These are phyloP conservation scores for Vitis hybrid DNA, from an alignment of 177 flowering plant genomes.

Conservation along the genomic window DNA sequence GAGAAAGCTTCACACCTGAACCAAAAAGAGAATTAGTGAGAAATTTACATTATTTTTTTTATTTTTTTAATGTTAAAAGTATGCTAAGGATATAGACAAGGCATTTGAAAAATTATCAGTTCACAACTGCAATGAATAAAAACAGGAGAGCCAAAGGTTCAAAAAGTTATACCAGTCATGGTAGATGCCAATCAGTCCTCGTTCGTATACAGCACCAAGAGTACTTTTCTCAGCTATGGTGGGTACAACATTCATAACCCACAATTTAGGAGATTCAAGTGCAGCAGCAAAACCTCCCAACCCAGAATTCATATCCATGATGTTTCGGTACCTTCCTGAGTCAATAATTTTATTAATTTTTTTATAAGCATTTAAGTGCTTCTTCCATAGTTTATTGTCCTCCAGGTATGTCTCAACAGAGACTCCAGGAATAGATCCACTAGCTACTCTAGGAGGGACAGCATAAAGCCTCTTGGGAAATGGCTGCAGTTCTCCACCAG, in stretches of 20 bases:
- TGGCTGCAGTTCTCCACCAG: conserved; percentile 68
- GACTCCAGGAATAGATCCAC: conserved; percentile 79
- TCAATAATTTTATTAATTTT: conserved; percentile 65
- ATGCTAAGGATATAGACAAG: not conserved
- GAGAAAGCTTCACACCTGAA: conserved; percentile 97
- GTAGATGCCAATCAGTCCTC: conserved; percentile 93
- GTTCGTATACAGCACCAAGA: conserved; percentile 73
- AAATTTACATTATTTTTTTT: not conserved
- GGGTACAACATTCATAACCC: conserved; percentile 97
- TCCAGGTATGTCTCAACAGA: conserved; percentile 64
- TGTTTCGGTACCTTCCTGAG: conserved; percentile 82
- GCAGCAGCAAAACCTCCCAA: conserved; percentile 95
- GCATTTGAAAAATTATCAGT: not conserved
- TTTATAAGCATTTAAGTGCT: conserved; percentile 74
- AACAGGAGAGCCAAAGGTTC: not conserved
- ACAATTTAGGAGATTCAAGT: conserved; percentile 65
- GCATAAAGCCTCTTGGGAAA: conserved; percentile 82
- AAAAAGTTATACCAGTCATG: conserved; percentile 79
- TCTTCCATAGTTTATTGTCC: conserved; percentile 74
- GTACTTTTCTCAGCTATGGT: conserved; percentile 75
- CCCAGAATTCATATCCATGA: conserved; percentile 98
- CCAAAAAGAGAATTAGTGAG: not conserved
- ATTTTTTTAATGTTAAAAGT: not conserved
- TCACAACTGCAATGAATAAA: not conserved
- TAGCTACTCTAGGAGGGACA: conserved; percentile 79